Base-by-base conservation (phyloP, 2,329 filamentous ascomycete genomes). In the Cercospora zeina region DNA sequence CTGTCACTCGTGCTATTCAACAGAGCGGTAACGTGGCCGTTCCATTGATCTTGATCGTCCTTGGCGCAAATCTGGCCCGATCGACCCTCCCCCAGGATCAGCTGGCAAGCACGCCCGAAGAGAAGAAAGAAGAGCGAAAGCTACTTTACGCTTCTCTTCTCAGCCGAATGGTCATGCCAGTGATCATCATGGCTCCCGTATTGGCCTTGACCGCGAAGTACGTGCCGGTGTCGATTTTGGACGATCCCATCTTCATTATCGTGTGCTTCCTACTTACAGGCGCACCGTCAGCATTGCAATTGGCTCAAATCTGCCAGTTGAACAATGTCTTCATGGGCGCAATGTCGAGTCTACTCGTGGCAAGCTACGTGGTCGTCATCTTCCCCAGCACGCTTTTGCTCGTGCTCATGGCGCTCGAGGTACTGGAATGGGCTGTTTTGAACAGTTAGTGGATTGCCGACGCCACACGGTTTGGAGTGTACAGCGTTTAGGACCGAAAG, bases 241-340 rank as follows among this genome's bases (percentile, higher is more conserved):
- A 96, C 56, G 95, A 99, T 73, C 95, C 95, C 9, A 99, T 99
- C 71, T 99, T 99, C 76, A 88, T 99, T 69, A 91, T 99, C 69
- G 95, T 99, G 36, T 97, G 93, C 78, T 99, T 97, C 83, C 82
- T 99, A 67, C 89, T 99, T 68, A 93, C 91, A 0, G 95, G 95
- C 36, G 95, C 95, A 2, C 95, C 95, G 5, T 96, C 89, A 66
- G 95, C 95, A 27, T 82, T 99, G 67, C 95, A 99, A 78, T 80
- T 99, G 72, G 93, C 95, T 6, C 95, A 99, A 79, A 99, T 99
- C 64, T 99, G 95, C 79, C 95, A 97, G 82, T 90, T 97, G 79
- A 99, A 99, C 77, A 89, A 89, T 66, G 95, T 99, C 9, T 99
- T 91, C 76, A 93, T 97, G 81, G 87, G 89, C 16, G 91, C 95